These are phyloP conservation scores for Plasmodium fragile DNA, from an alignment of 169 alveolate genomes.

Conservation along the genomic window DNA sequence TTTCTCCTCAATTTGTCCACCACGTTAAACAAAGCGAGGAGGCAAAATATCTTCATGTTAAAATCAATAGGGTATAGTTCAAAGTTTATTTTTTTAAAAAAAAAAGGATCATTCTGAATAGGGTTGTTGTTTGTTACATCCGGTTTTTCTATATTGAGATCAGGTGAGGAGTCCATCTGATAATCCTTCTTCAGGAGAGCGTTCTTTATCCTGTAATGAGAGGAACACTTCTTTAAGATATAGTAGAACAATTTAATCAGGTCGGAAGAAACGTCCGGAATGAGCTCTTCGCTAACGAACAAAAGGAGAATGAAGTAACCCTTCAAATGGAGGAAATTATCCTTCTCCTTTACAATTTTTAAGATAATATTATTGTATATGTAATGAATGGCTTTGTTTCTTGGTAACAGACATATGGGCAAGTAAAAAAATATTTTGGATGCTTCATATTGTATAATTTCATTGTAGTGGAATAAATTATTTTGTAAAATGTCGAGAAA, in stretches of 20 bases:
- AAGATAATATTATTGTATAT: slow-evolving; percentile 25
- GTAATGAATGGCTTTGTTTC: slow-evolving; percentile 23
- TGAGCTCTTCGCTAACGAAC: slow-evolving; percentile 28
- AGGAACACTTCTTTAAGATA: slow-evolving; percentile 33
- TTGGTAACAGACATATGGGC: slow-evolving; percentile 40
- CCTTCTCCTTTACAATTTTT: slow-evolving; percentile 30
- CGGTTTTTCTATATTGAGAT: neutral
- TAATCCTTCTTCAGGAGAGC: neutral
- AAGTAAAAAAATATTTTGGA: slow-evolving; percentile 60
- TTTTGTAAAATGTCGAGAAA: slow-evolving; percentile 52
- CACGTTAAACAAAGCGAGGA: slow-evolving; percentile 45
- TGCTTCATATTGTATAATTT: slow-evolving; percentile 75
- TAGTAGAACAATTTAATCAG: slow-evolving; percentile 14
- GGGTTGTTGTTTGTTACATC: neutral
- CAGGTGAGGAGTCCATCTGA: neutral
- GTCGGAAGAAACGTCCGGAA: slow-evolving; percentile 15
- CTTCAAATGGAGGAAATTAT: slow-evolving; percentile 61
- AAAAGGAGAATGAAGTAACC: slow-evolving; percentile 57
- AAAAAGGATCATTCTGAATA: neutral
- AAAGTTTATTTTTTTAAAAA: slow-evolving; percentile 31
- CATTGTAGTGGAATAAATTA: slow-evolving; percentile 71
- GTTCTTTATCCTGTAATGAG: slow-evolving; percentile 23
- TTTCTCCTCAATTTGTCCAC: slow-evolving; percentile 34
- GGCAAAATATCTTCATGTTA: slow-evolving; percentile 62
- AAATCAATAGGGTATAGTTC: slow-evolving; percentile 29